Conservation (phyloP, 495 filamentous ascomycete genomes). For the Lentithecium fluviatile region DNA sequence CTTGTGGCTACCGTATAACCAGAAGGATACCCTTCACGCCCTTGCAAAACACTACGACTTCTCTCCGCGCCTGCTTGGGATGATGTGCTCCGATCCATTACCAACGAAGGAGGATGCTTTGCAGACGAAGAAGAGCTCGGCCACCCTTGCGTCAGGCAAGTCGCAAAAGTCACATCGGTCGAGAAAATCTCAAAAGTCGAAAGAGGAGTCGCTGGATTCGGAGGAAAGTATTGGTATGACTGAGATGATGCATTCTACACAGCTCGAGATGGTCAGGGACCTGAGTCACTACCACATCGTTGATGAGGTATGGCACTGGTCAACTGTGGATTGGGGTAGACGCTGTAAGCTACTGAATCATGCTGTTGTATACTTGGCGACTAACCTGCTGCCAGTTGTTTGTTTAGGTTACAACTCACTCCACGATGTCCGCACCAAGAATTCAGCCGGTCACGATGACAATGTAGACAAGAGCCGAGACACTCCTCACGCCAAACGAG, state of each 20-base stretch:
- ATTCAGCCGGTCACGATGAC: slow-evolving; percentile 35
- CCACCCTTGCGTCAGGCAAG: slow-evolving; percentile 27
- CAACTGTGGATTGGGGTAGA: slow-evolving; percentile 59
- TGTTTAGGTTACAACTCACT: slow-evolving; percentile 83
- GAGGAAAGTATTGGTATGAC: slow-evolving; percentile 37
- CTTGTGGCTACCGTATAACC: slow-evolving; percentile 67
- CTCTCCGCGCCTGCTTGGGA: slow-evolving; percentile 62
- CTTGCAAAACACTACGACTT: slow-evolving; percentile 63
- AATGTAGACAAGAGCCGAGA: slow-evolving; percentile 38
- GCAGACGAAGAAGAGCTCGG: slow-evolving; percentile 14
- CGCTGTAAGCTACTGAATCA: slow-evolving; percentile 46
- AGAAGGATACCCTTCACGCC: slow-evolving; percentile 54
- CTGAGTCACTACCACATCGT: slow-evolving; percentile 53
- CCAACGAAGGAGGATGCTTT: slow-evolving; percentile 33
- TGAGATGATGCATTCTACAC: slow-evolving; percentile 29
- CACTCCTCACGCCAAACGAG: slow-evolving; percentile 59
- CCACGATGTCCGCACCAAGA: slow-evolving; percentile 53
- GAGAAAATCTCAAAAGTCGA: slow-evolving; percentile 9
- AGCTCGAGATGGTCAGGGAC: slow-evolving; percentile 35
- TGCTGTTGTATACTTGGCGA: not conserved
- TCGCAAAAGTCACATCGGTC: slow-evolving; percentile 28
- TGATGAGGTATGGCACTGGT: slow-evolving; percentile 66
- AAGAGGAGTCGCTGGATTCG: slow-evolving; percentile 20
- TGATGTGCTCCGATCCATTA: slow-evolving; percentile 62
- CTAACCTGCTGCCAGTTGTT: slow-evolving; percentile 54